Evolutionary conservation across 129 eudicot genomes (phyloP).

Genomic region (Sambucus nigra): DNA sequence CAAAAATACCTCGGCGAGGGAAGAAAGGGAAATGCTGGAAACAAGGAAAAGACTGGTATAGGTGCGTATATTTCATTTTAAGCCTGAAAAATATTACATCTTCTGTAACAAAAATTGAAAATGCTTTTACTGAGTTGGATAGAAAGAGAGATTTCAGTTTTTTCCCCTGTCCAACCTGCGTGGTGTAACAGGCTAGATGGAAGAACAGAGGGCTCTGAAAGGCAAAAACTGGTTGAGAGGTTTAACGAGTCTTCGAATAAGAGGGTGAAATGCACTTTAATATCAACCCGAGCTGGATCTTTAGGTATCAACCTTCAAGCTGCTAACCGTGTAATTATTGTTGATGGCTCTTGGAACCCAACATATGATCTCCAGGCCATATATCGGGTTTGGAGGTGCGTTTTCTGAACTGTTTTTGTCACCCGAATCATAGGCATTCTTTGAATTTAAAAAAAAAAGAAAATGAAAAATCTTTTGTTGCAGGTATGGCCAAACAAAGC

Average conservation of each 20-base stretch:
- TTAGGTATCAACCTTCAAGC: slow-evolving; percentile 95
- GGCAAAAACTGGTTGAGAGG: slow-evolving; percentile 82
- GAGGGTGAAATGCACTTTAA: slow-evolving; percentile 84
- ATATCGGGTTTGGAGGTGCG: slow-evolving; percentile 93
- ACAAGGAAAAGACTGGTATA: slow-evolving; percentile 95
- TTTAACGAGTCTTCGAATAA: slow-evolving; percentile 67
- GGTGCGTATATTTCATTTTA: slow-evolving; percentile 39
- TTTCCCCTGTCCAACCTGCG: slow-evolving; percentile 3
- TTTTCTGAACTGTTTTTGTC: neutral
- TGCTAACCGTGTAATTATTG: slow-evolving; percentile 92
- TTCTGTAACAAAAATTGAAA: neutral
- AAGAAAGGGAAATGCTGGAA: slow-evolving; percentile 71
- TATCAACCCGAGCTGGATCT: slow-evolving; percentile 95
- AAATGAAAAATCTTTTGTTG: slow-evolving; percentile 7
- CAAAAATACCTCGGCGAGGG: slow-evolving; percentile 58
- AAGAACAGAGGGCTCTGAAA: slow-evolving; percentile 70
- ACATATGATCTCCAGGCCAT: slow-evolving; percentile 98
- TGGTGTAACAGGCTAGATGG: slow-evolving; percentile 92
- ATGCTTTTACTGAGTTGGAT: neutral
- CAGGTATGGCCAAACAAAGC: slow-evolving; percentile 97
- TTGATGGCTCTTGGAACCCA: slow-evolving; percentile 99
- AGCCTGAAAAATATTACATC: neutral
- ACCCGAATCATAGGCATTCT: neutral
- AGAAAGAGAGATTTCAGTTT: neutral
- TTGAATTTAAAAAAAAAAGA: neutral